Conservation (phyloP, 2,329 filamentous ascomycete species). For the Xylaria sp. region DNA sequence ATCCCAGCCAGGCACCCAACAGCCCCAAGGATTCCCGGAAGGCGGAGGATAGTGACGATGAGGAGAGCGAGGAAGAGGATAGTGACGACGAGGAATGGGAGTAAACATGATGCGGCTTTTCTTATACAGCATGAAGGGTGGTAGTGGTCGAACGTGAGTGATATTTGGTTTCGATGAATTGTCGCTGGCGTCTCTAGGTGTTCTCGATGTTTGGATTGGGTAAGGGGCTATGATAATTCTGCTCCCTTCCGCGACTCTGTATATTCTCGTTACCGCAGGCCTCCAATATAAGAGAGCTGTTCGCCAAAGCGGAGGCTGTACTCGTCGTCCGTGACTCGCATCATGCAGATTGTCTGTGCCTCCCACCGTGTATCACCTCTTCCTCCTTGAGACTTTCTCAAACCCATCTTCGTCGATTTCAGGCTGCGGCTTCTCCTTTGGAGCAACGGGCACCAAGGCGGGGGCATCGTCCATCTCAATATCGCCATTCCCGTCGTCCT, state of each 20-base stretch:
- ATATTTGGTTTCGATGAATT: constrained; percentile 27
- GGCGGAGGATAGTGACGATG: constrained; percentile 61
- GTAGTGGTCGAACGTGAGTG: constrained; percentile 19
- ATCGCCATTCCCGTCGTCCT: constrained; percentile 63
- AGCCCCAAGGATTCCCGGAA: constrained; percentile 68
- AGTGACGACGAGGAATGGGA: constrained; percentile 49
- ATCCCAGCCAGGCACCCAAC: constrained; percentile 79
- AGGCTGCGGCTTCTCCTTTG: constrained; percentile 72
- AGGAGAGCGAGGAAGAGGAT: constrained; percentile 63
- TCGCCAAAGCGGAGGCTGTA: not conserved
- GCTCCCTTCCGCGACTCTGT: constrained; percentile 38
- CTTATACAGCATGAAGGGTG: constrained; percentile 10
- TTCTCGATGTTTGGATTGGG: constrained; percentile 36
- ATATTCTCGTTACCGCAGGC: constrained; percentile 40
- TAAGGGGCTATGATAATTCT: constrained; percentile 21
- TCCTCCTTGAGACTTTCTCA: constrained; percentile 77
- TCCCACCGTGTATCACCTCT: constrained; percentile 54
- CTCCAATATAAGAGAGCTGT: constrained; percentile 16
- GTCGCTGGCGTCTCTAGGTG: constrained; percentile 35
- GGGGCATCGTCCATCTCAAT: constrained; percentile 78
- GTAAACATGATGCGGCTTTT: constrained; percentile 34
- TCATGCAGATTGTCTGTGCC: constrained; percentile 8
- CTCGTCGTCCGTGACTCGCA: constrained; percentile 1
- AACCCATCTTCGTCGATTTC: constrained; percentile 86
- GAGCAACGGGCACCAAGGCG: constrained; percentile 60